Evolutionary conservation across 2,329 filamentous ascomycete genomes (phyloP), one percentile per base, ranked within the genome.

Genomic region (Sclerotinia sclerotiorum): DNA sequence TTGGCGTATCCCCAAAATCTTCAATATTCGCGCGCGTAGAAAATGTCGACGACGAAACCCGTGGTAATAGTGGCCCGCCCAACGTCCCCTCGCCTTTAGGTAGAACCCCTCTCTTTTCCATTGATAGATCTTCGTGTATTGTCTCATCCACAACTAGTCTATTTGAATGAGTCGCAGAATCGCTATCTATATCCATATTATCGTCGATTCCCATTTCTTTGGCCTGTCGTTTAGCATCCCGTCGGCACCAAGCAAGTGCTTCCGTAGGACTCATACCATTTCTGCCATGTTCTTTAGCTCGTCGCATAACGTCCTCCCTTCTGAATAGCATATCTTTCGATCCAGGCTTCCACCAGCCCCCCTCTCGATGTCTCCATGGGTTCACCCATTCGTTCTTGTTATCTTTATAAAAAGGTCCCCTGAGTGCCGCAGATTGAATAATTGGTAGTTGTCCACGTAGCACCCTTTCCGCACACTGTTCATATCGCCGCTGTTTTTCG

Each of bases 351-450:
- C 72, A 73, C 69, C 72, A 73, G 60, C 68, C 24, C 35, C 62
- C 64, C 68, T 70, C 42, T 69, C 76, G 69, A 67, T 54, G 69
- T 54, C 77, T 74, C 85, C 85, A 87, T 19, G 85, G 85, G 70
- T 86, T 85, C 44, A 76, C 73, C 84, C 84, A 87, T 29, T 82
- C 82, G 2, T 77, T 80, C 52, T 78, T 74, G 67, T 73, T 76
- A 56, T 83, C 81, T 19, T 65, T 57, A 27, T 57, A 49, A 71
- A 91, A 90, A 0, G 89, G 90, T 0, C 89, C 90, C 69, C 79
- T 82, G 3, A 92, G 79, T 7, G 79, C 78, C 8, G 89, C 85
- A 17, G 90, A 89, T 3, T 88, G 76, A 3, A 93, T 81, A 32
- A 84, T 74, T 0, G 89, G 83, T 2, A 82, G 75, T 42, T 82